These are phyloP conservation scores for Raphanus hybrid DNA, from an alignment of 441 rosid species.

Conservation along the genomic window DNA sequence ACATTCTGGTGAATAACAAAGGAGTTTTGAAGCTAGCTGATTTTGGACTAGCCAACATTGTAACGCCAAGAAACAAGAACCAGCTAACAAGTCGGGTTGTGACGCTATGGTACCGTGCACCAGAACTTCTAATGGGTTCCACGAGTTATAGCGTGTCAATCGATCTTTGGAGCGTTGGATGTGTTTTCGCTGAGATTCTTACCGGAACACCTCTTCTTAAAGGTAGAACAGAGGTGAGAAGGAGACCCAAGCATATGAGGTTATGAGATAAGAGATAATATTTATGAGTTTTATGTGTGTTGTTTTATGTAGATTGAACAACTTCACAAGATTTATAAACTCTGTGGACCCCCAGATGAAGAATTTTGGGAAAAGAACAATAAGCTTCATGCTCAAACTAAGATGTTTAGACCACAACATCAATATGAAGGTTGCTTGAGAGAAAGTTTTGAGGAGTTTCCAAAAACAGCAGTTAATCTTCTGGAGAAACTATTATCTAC, in stretches of 20 bases:
- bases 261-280: too few species aligned
- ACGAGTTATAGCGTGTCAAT: slow-evolving; percentile 76
- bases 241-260: slow-evolving; percentile 35
- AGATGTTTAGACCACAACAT: slow-evolving; percentile 81
- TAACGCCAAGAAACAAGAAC: slow-evolving; percentile 58
- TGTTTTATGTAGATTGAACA: slow-evolving; percentile 72
- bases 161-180: slow-evolving; percentile 95
- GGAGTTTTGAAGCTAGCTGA: slow-evolving; percentile 84
- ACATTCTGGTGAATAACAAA: slow-evolving; percentile 81
- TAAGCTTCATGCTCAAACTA: slow-evolving; percentile 65
- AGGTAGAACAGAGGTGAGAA: slow-evolving; percentile 93
- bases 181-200: slow-evolving; percentile 84
- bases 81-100: slow-evolving; percentile 92
- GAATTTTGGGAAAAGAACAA: slow-evolving; percentile 70
- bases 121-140: slow-evolving; percentile 93
- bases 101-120: slow-evolving; percentile 97
- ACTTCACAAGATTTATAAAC: slow-evolving; percentile 85
- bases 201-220: slow-evolving; percentile 76
- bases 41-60: slow-evolving; percentile 85
- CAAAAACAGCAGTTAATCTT: slow-evolving; percentile 56
- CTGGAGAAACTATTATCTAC: slow-evolving; percentile 69
- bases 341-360: slow-evolving; percentile 87
- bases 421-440: slow-evolving; percentile 62
- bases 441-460: slow-evolving; percentile 70
- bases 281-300: too few species aligned